Percentiles rank a stretch among this genome's conserved stretches.
These are phyloP conservation scores for Rhododendron griersonianum DNA, from an alignment of 148 eudicot genomes.

Conservation along the genomic window DNA sequence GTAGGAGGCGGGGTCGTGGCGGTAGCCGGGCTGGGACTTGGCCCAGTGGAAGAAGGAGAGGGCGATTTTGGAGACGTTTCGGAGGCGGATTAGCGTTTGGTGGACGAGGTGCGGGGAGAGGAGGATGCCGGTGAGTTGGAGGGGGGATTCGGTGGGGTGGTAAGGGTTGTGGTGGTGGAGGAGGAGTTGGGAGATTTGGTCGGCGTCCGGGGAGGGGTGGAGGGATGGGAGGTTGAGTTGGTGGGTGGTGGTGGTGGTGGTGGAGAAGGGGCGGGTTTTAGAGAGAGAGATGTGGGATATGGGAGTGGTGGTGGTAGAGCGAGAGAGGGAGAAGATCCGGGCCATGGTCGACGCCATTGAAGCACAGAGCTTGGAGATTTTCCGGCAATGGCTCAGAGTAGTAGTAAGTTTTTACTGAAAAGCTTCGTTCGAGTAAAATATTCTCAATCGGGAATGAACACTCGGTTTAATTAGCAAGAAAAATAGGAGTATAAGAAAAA, in stretches of 20 bases:
- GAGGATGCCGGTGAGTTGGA: slow-evolving; percentile 74
- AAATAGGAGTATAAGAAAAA: too few relatives aligned
- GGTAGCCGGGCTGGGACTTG: slow-evolving; percentile 21
- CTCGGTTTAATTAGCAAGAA: too few relatives aligned
- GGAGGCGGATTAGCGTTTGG: slow-evolving; percentile 77
- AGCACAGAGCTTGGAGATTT: background rate
- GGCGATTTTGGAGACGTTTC: slow-evolving; percentile 63
- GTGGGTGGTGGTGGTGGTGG: background rate
- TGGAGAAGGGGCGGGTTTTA: slow-evolving; percentile 2
- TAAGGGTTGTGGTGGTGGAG: slow-evolving; percentile 89
- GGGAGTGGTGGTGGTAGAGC: background rate
- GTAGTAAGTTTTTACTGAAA: too few relatives aligned
- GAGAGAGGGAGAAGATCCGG: background rate
- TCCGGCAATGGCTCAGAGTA: background rate
- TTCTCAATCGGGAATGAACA: too few relatives aligned
- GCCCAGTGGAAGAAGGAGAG: slow-evolving; percentile 64
- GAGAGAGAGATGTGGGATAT: slow-evolving; percentile 6
- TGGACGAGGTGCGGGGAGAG: slow-evolving; percentile 54
- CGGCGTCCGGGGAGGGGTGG: slow-evolving; percentile 48
- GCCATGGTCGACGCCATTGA: slow-evolving; percentile 2
- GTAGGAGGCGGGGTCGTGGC: slow-evolving; percentile 38
- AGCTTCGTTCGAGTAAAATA: too few relatives aligned
- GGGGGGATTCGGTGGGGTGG: slow-evolving; percentile 83
- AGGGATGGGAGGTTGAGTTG: slow-evolving; percentile 48
- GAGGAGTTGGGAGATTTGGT: slow-evolving; percentile 51